A percentile compares a stretch with the other conserved stretches of the same genome.
Conservation (phyloP, 371 early-diverging fungal genomes). For the Rhizopus sp. region DNA sequence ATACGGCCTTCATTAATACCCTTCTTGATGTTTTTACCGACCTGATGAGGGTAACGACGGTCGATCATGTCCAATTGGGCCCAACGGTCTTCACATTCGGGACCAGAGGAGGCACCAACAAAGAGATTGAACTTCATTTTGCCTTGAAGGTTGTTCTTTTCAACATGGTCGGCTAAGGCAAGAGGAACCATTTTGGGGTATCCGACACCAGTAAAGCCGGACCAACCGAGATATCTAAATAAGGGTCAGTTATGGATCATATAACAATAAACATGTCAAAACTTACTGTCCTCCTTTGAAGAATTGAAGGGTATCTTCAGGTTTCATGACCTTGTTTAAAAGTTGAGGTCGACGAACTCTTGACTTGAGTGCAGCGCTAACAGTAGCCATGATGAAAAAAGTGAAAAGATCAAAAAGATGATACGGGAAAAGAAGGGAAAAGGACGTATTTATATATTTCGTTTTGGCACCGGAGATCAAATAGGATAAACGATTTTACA, state of each 20-base stretch:
- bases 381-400: conserved; percentile 32
- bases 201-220: conserved; percentile 57
- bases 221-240: conserved; percentile 50
- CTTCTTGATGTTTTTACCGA: conserved; percentile 55
- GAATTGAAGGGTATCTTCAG: conserved; percentile 48
- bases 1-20: conserved; percentile 56
- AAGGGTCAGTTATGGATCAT: neutral
- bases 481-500: neutral
- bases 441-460: neutral
- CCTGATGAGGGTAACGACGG: conserved; percentile 60
- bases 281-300: conserved; percentile 56
- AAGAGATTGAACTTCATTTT: conserved; percentile 57
- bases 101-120: conserved; percentile 54
- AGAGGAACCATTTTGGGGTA: conserved; percentile 57
- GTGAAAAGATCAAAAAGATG: neutral
- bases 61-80: conserved; percentile 54
- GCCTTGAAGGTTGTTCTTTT: conserved; percentile 54
- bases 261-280: neutral
- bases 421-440: conserved; percentile 12
- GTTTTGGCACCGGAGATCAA: conserved; percentile 4
- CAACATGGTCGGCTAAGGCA: conserved; percentile 54
- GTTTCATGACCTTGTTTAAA: conserved; percentile 48
- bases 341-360: conserved; percentile 54
- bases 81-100: conserved; percentile 55
- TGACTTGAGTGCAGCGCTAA: conserved; percentile 48